phyloP scores from a whole-genome alignment of 768 basidiomycete genomes.

The Xerocomellus chrysenteron region DNA sequence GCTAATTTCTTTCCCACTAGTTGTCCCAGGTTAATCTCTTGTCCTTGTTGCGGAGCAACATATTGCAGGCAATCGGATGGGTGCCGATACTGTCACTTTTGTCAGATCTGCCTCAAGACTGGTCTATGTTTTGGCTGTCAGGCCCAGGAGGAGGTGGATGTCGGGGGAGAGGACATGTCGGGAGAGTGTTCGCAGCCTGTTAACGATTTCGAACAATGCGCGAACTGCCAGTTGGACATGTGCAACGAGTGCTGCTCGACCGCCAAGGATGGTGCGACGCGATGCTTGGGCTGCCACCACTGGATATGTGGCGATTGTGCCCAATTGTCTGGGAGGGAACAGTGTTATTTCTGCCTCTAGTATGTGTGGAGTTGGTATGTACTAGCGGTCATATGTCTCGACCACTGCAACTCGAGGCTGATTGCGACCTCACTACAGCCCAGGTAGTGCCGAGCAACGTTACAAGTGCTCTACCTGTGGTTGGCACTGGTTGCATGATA shows the following conservation, averaged over 20 bases:
- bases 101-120: neutral
- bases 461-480: too few relatives aligned
- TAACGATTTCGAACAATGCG: neutral
- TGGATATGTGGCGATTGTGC: neutral
- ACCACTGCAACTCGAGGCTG: too few relatives aligned
- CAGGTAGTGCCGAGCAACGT: too few relatives aligned
- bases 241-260: neutral
- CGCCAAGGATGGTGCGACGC: too few relatives aligned
- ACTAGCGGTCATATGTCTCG: too few relatives aligned
- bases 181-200: neutral
- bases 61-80: neutral
- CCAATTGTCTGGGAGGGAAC: too few relatives aligned
- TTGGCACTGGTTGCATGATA: too few relatives aligned
- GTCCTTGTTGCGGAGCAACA: neutral
- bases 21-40: neutral
- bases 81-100: neutral
- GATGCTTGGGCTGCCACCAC: neutral
- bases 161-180: too few relatives aligned
- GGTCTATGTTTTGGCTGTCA: neutral
- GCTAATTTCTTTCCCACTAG: rapidly evolving
- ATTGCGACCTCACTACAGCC: too few relatives aligned
- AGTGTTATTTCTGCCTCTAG: too few relatives aligned
- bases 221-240: neutral
- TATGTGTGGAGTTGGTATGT: too few relatives aligned
- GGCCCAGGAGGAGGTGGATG: neutral